Conservation (phyloP, 257 asterid species). For the Solanum commersonii region DNA sequence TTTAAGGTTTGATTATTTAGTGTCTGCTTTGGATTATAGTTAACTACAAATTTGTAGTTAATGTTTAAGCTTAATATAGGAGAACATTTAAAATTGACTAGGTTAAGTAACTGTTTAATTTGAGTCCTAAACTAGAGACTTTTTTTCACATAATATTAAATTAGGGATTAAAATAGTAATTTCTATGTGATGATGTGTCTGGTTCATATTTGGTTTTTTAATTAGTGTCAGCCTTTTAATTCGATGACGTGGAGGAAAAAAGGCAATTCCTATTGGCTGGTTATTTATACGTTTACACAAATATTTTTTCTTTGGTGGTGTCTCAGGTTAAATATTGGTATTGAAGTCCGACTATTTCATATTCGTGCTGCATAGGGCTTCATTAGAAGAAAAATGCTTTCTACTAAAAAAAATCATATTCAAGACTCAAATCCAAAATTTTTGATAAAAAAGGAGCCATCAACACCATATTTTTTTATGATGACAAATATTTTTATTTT, state of each 20-base stretch:
- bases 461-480: not conserved
- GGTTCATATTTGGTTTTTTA: not conserved
- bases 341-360: rapidly evolving
- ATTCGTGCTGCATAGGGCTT: rapidly evolving
- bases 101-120: not conserved
- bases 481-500: not conserved
- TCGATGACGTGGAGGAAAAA: not conserved
- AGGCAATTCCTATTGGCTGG: not conserved
- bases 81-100: not conserved
- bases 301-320: not conserved
- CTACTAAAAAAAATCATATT: too few relatives aligned
- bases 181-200: not conserved
- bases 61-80: not conserved
- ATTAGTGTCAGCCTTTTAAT: not conserved
- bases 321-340: too few relatives aligned
- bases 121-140: not conserved
- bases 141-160: not conserved
- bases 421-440: rapidly evolving
- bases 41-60: not conserved
- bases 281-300: not conserved
- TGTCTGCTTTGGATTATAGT: not conserved
- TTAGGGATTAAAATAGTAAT: not conserved
- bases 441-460: rapidly evolving
- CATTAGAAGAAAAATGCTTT: rapidly evolving
- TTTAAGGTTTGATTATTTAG: not conserved